Conservation (phyloP, 371 early-diverging fungal genomes). For the Circinella minor region DNA sequence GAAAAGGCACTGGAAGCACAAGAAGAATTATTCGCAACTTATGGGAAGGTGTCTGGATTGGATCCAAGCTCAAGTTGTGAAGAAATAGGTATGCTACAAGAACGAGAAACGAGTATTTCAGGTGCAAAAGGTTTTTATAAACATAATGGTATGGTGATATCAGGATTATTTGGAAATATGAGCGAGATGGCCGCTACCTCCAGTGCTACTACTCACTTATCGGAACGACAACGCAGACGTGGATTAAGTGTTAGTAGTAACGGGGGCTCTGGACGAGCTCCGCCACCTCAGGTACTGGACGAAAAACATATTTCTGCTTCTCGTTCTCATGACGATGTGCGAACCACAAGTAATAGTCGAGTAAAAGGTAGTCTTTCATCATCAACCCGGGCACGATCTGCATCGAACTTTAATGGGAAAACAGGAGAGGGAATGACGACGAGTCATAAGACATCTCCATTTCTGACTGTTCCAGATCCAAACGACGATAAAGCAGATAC, state of each 20-base stretch:
- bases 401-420: constrained; percentile 11
- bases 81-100: constrained; percentile 4
- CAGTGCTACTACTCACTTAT: neutral
- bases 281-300: constrained; percentile 1
- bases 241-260: constrained; percentile 29
- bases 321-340: constrained; percentile 20
- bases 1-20: constrained; percentile 59
- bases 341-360: neutral
- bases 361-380: constrained; percentile 2
- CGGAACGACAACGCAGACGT: constrained; percentile 15
- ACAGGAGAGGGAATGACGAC: neutral
- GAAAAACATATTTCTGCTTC: constrained; percentile 22
- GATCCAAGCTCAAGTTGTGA: constrained; percentile 1
- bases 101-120: neutral
- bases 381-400: neutral
- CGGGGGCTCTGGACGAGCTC: neutral
- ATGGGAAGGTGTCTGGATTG: constrained; percentile 50
- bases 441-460: neutral
- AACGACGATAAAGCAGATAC: constrained; percentile 3
- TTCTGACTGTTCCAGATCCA: constrained; percentile 12
- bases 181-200: constrained; percentile 6
- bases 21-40: constrained; percentile 63
- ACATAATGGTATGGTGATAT: constrained; percentile 25
- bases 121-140: neutral
- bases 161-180: constrained; percentile 34